phyloP scores from a whole-genome alignment of 176 grass and related monocot genomes.

The Avena atlantica region DNA sequence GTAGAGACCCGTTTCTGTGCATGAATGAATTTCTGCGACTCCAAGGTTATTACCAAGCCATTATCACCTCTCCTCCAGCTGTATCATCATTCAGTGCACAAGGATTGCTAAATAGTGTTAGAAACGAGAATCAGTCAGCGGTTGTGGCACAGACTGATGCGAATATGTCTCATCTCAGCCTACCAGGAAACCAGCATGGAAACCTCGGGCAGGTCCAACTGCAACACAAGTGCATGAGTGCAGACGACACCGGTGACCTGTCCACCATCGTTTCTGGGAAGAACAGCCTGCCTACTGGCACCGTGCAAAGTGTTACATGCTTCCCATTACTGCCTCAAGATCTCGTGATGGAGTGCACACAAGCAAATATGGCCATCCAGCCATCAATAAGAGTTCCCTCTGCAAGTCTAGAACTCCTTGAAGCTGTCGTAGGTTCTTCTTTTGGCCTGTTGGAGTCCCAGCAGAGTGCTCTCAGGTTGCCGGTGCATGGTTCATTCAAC shows the following conservation, averaged over 20 bases:
- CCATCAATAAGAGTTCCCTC: slow-evolving; percentile 37
- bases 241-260: slow-evolving; percentile 48
- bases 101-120: slow-evolving; percentile 58
- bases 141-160: slow-evolving; percentile 58
- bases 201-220: slow-evolving; percentile 54
- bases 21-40: no score
- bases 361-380: slow-evolving; percentile 48
- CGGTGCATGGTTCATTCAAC: slow-evolving; percentile 42
- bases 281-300: slow-evolving; percentile 42
- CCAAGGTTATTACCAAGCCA: slow-evolving; percentile 4
- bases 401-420: slow-evolving; percentile 36
- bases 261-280: slow-evolving; percentile 49
- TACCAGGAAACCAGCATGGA: slow-evolving; percentile 49
- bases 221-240: slow-evolving; percentile 63
- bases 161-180: slow-evolving; percentile 58
- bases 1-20: slow-evolving; percentile 54
- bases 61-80: slow-evolving; percentile 47
- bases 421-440: slow-evolving; percentile 45
- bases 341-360: slow-evolving; percentile 40
- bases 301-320: slow-evolving; percentile 54
- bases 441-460: slow-evolving; percentile 4
- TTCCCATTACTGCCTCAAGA: slow-evolving; percentile 53
- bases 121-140: slow-evolving; percentile 43
- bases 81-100: slow-evolving; percentile 60
- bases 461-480: slow-evolving; percentile 41